Base-by-base conservation (phyloP, 2,329 filamentous ascomycete species). In the Paramyrothecium roridum region DNA sequence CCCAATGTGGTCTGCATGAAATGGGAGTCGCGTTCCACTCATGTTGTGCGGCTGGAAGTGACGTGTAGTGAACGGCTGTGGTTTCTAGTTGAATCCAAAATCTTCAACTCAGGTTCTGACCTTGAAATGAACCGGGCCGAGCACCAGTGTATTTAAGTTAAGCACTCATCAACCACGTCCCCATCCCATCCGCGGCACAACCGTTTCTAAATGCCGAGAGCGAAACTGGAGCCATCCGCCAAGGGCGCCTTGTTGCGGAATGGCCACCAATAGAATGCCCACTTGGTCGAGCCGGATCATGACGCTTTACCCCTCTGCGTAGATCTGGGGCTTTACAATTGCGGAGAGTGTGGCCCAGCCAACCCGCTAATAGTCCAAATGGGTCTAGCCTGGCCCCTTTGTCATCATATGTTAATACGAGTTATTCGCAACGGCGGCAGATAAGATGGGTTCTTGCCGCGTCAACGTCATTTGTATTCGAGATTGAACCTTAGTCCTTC, bases 1-100 rank as follows among this genome's bases (percentile, higher is more conserved):
- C 51, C 88, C 88, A 58, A 89, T 80, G 61, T 91, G 88, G 72
- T 91, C 88, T 57, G 87, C 86, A 66, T 88, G 81, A 72, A 89
- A 90, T 51, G 85, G 87, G 12, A 74, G 67, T 54, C 65, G 65
- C 34, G 64, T 60, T 40, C 51, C 59, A 33, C 52, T 50, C 66
- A 70, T 43, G 37, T 17, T 43, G 37, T 30, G 10, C 26, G 26
- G 10, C 10, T 30, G 37, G n/a, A 43, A 43, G 16, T 19, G 37
- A 19, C 6, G 13, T 43, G 37, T 43, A 6, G 37, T 43, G 37
- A 19, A 6, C 37, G 7, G 16, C 7, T 43, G 13, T 16, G 6
- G 13, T 17, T 37, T 43, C 13, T 8, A 43, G 37, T 43, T 19
- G 6, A 30, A 30, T 30, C 26, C 26, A 30, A 30, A 30, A 30